These are phyloP conservation scores for Diddensiella caesifluorescens DNA, from an alignment of 805 yeast genomes.

Conservation along the genomic window DNA sequence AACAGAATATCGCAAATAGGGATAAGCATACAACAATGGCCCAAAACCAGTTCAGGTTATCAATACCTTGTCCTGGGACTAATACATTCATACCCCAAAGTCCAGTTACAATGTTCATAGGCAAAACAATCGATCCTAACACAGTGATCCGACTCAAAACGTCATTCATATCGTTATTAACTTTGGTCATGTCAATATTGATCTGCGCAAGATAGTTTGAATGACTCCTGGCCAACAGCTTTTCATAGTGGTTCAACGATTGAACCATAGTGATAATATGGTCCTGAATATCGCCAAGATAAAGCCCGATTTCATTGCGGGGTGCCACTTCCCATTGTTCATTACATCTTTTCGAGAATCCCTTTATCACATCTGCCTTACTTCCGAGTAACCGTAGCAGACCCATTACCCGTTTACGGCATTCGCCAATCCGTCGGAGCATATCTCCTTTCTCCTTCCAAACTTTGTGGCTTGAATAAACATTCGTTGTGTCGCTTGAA, in stretches of 20 bases:
- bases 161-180: conserved; percentile 94
- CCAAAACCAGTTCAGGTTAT: conserved; percentile 63
- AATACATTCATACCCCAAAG: conserved; percentile 98
- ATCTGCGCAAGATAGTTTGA: conserved; percentile 94
- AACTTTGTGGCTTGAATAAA: conserved; percentile 46
- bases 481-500: conserved; percentile 26
- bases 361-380: conserved; percentile 96
- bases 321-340: conserved; percentile 80
- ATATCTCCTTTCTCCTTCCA: conserved; percentile 94
- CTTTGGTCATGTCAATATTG: conserved; percentile 95
- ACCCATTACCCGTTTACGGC: conserved; percentile 91
- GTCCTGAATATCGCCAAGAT: conserved; percentile 95
- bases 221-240: conserved; percentile 88
- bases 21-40: conserved; percentile 28
- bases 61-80: conserved; percentile 83
- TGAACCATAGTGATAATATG: conserved; percentile 97
- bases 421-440: conserved; percentile 91
- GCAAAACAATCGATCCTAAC: conserved; percentile 90
- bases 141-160: conserved; percentile 90
- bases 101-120: conserved; percentile 93
- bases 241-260: conserved; percentile 89
- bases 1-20: conserved; percentile 28
- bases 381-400: conserved; percentile 76
- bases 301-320: conserved; percentile 84
- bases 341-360: conserved; percentile 84